A percentile compares a stretch with the other conserved stretches of the same genome.
phyloP scores from a whole-genome alignment of 2,329 filamentous ascomycete genomes.

The Colletotrichum incanum region DNA sequence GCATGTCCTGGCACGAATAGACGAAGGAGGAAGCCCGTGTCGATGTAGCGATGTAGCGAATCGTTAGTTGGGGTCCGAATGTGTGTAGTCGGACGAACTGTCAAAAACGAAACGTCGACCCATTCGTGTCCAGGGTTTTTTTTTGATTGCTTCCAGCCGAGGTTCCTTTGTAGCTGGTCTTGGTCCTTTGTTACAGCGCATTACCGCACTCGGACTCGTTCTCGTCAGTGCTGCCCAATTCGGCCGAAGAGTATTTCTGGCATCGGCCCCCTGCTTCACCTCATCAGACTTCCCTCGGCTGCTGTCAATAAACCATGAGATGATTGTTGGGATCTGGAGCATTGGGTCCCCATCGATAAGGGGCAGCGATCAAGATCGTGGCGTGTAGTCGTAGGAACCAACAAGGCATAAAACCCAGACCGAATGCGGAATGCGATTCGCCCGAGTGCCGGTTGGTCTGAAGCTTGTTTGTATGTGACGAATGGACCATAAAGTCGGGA shows the following conservation, averaged over 20 bases:
- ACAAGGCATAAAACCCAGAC: slow-evolving; percentile 9
- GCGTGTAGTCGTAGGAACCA: slow-evolving; percentile 3
- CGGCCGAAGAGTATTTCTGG: slow-evolving; percentile 5
- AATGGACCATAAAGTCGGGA: slow-evolving; percentile 8
- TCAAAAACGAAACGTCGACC: slow-evolving; percentile 21
- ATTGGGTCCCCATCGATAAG: background rate
- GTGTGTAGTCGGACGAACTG: slow-evolving; percentile 37
- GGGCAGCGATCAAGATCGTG: slow-evolving; percentile 9
- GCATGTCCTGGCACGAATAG: slow-evolving; percentile 22
- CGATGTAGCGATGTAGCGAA: background rate
- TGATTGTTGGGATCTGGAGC: slow-evolving; percentile 12
- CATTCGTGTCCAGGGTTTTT: background rate
- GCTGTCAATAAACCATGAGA: slow-evolving; percentile 3
- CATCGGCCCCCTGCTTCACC: background rate
- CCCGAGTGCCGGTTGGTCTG: slow-evolving; percentile 7
- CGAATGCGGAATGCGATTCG: slow-evolving; percentile 32
- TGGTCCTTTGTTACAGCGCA: slow-evolving; percentile 7
- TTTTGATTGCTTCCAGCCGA: slow-evolving; percentile 25
- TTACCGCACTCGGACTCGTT: slow-evolving; percentile 41
- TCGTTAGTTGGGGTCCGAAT: background rate
- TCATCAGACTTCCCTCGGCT: slow-evolving; percentile 26
- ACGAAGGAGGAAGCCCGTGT: background rate
- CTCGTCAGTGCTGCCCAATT: slow-evolving; percentile 29
- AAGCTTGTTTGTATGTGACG: slow-evolving; percentile 34
- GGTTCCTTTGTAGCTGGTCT: slow-evolving; percentile 13